Percentiles rank a stretch among this genome's conserved stretches.
Conservation (phyloP, 768 basidiomycete genomes). For the Tricholoma matsutake region DNA sequence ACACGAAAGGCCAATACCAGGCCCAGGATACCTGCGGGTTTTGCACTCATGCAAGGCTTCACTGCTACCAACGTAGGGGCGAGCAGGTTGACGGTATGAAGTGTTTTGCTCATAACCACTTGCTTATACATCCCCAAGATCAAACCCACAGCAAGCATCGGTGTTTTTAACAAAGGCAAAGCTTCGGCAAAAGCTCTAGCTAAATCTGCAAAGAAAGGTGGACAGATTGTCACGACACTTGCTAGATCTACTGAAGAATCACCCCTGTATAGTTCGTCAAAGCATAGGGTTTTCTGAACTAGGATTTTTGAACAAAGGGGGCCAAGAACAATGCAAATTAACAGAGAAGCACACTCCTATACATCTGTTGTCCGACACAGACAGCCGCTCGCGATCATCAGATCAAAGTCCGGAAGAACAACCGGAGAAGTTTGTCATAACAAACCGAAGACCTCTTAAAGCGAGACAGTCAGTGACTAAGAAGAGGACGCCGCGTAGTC, state of each 20-base stretch:
- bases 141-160: slow-evolving; percentile 22
- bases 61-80: slow-evolving; percentile 59
- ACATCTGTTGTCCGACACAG: background rate
- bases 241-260: background rate
- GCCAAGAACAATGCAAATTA: background rate
- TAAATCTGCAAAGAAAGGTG: slow-evolving; percentile 24
- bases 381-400: background rate
- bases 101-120: background rate
- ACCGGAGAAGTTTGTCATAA: background rate
- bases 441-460: slow-evolving; percentile 5
- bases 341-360: background rate
- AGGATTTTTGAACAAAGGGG: slow-evolving; percentile 38
- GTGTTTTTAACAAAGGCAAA: slow-evolving; percentile 66
- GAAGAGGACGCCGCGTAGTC: background rate
- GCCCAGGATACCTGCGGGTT: slow-evolving; percentile 41
- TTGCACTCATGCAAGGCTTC: slow-evolving; percentile 70
- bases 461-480: background rate
- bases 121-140: background rate
- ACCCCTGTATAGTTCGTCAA: slow-evolving; percentile 1
- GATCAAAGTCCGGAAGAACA: background rate
- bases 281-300: slow-evolving; percentile 42
- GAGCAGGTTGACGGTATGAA: slow-evolving; percentile 57
- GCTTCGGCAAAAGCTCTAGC: slow-evolving; percentile 45
- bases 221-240: background rate
- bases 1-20: slow-evolving; percentile 25